Evolutionary conservation across 257 asterid species (phyloP).

Genomic region (Solanum chaucha): DNA sequence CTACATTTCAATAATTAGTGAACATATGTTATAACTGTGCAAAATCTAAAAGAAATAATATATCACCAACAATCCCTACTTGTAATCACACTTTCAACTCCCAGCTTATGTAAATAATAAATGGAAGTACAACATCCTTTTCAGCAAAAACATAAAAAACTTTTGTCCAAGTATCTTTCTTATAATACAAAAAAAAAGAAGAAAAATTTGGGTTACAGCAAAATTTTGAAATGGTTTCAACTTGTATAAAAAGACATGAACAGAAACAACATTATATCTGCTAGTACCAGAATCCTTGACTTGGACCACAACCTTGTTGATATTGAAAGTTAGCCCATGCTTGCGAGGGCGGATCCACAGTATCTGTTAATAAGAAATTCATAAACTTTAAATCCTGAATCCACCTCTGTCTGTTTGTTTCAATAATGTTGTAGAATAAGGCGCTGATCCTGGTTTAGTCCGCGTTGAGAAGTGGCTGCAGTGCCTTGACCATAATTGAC

Average conservation of each 20-base stretch:
- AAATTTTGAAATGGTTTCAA: background rate
- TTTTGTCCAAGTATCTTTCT: background rate
- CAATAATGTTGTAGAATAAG: background rate
- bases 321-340: background rate
- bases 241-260: background rate
- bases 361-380: background rate
- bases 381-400: background rate
- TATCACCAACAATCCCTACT: background rate
- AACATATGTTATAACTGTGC: background rate
- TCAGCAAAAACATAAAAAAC: no score
- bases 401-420: background rate
- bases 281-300: background rate
- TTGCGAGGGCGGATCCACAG: background rate
- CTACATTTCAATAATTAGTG: background rate
- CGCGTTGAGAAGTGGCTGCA: conserved; percentile 70
- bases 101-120: background rate
- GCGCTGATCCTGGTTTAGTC: conserved; percentile 16
- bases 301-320: background rate
- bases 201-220: background rate
- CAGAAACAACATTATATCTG: background rate
- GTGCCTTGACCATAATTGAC: conserved; percentile 82
- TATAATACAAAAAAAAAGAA: background rate
- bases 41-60: background rate
- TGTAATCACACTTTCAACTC: background rate
- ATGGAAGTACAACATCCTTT: background rate